Evolutionary conservation across 345 rosid genomes (phyloP), one percentile per base, ranked within the genome.

Genomic region (Isatis tinctoria): DNA sequence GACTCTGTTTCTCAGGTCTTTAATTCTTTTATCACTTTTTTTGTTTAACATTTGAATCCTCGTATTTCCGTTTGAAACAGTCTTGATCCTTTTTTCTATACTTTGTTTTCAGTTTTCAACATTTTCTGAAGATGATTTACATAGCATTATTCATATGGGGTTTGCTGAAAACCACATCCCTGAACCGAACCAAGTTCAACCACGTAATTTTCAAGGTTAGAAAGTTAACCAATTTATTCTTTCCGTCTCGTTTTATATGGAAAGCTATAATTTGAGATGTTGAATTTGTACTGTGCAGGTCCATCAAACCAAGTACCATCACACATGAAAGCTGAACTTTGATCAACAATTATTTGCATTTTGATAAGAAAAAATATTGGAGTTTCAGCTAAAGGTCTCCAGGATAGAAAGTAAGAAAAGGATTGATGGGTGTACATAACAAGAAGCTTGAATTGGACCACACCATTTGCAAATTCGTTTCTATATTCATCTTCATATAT

Each of bases 141-240:
- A 87, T 59, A 84, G 85, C 70, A 69, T 95, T 58, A 90, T 92
- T 61, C 90, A 86, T 40, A 86, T 92, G 96, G 97, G 97, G 35
- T 87, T 84, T 41, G 78, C 72, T 14, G 91, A 85, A 70, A 86
- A 80, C 57, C 79, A 70, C 0, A 69, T 53, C 73, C 39, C 4
- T 18, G 85, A 84, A 65, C 8, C 85, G 30, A 44, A 73, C 16
- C 77, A 44, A 39, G 43, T 72, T 51, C 77, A 76, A 17, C 32
- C 74, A 14, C 81, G 56, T 4, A 69, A 57, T 45, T 76, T 77
- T 52, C 82, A 75, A 37, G 83, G 96, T 85, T 68, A 54, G 2
- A 69, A 17, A 41, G 4, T 10, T 47, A 32, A 6, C 54, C 0
- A 12, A 5, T 44, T 24, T 10, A 1, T 26, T 17, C 2, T 6